Base-by-base conservation (phyloP, 768 basidiomycete genomes). In the Botryobasidium botryosum region DNA sequence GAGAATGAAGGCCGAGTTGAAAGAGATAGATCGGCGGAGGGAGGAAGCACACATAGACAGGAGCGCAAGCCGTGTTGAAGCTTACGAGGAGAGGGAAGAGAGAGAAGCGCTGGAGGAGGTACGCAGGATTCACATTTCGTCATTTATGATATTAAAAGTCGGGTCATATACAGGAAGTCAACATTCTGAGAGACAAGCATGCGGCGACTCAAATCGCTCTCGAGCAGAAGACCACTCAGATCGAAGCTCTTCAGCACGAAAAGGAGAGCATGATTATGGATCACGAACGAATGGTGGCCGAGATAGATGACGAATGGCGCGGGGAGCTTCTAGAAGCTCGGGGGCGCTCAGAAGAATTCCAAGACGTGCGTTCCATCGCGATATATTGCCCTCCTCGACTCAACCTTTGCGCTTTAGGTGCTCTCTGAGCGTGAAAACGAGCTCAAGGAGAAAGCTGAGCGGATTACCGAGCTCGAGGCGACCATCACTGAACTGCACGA, bases 121-220 rank as follows among this genome's bases (percentile, higher is more conserved):
- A 26, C 28, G 51, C 40, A 21, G 3, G 6, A 29, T n/a, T 21
- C 32, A 25, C 31, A 10, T 20, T 4, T 2, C 10, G 32, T n/a
- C 4, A n/a, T 10, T 12, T 6, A 2, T 17, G 3, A 17, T 6
- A 1, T 26, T 17, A 27, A 15, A 20, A 27, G n/a, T 24, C 25
- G 55, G 79, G 81, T 2, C 76, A 77, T 52, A 55, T 86, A 35
- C 47, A 48, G 43, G 46, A 29, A 28, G 28, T 32, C 40, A 83
- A 84, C 52, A 68, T 75, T 0, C 59, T 79, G 28, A 66, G 75
- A 39, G 85, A 88, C 62, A 77, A 74, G 58, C 66, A 85, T 6
- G 84, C 85, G 1, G 84, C 81, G 1, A 71, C 75, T 2, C 69
- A 76, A 57, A 86, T 88, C 50, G 84, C 86, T 60, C 62, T 87